Evolutionary conservation across 176 grass and related monocot genomes (phyloP), one percentile per base, ranked within the genome.

Genomic region (Musa schizocarpa): DNA sequence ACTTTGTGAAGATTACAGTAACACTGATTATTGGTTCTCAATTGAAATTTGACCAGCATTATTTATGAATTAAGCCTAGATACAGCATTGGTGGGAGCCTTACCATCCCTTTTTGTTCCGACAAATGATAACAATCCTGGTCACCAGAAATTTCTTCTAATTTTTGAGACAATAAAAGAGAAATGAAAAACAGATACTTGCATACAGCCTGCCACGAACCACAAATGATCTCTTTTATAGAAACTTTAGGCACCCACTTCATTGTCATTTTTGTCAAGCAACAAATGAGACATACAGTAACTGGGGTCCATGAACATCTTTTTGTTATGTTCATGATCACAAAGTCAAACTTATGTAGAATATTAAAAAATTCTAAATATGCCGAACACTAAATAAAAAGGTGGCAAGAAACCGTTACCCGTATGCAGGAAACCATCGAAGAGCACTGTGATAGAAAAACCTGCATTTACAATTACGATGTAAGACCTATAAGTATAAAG

Each of bases 361-460:
- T 43, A 43, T 6, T 43, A 43, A 43, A 43, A 43, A 43, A 43
- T 6, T 43, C 0, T 43, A 14, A 62, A 8, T 6, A 62, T 26
- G 2, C 13, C 22, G 29, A 74, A 19, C 10, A 80, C 67, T 24
- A 79, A 48, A 87, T n/a, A 11, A 73, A 78, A 71, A 50, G 23
- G 70, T 51, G 43, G 52, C 24, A 56, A 54, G 62, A 34, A 81
- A 80, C 72, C 79, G 19, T 87, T 77, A 87, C 95, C 95, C 90
- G 79, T 87, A 99, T 17, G 43, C 49, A 65, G 88, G 95, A 77
- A 99, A 94, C 90, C 90, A 99, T 72, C 87, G 80, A 50, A 91
- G 65, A 0, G 90, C 88, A 0, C 90, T 93, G 52, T 98, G 95
- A 51, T 98, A 98, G 76, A 98, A 98, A 84, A 98, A 94, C 80